Evolutionary conservation across 148 eudicot species (phyloP).

Genomic region (Persicaria tinctoria): DNA sequence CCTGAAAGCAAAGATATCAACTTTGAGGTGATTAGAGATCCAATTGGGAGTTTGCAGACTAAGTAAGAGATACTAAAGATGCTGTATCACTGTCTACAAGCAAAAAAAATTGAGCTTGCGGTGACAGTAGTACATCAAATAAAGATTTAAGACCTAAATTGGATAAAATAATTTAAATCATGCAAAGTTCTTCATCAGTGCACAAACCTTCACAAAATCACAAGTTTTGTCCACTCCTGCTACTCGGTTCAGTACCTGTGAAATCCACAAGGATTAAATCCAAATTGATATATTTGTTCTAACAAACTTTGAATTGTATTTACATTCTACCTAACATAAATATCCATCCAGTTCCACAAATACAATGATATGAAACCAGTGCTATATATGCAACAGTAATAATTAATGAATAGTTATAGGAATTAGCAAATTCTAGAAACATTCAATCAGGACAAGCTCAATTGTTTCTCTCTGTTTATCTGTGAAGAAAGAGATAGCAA

Average conservation of each 20-base stretch:
- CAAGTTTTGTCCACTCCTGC: conserved; percentile 80
- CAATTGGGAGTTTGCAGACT: too few species aligned
- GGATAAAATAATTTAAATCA: too few species aligned
- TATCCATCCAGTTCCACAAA: not conserved
- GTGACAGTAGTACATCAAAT: too few species aligned
- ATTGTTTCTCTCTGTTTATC: too few species aligned
- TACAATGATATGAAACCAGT: not conserved
- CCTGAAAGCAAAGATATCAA: too few species aligned
- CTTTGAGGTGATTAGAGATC: too few species aligned
- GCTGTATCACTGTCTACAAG: too few species aligned
- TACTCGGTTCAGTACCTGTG: conserved; percentile 60
- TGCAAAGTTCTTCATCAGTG: not conserved
- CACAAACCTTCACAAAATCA: conserved; percentile 65
- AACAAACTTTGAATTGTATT: not conserved
- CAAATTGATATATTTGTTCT: not conserved
- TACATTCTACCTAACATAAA: too few species aligned
- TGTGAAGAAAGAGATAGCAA: too few species aligned
- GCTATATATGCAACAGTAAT: not conserved
- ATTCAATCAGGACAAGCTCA: not conserved
- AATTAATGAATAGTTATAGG: not conserved
- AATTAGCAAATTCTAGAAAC: too few species aligned
- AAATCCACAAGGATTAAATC: not conserved
- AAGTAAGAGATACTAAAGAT: not conserved
- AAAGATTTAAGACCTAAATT: too few species aligned
- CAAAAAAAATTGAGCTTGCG: not conserved